Evolutionary conservation across 768 basidiomycete species (phyloP).

Genomic region (Leccinum incarnatum): DNA sequence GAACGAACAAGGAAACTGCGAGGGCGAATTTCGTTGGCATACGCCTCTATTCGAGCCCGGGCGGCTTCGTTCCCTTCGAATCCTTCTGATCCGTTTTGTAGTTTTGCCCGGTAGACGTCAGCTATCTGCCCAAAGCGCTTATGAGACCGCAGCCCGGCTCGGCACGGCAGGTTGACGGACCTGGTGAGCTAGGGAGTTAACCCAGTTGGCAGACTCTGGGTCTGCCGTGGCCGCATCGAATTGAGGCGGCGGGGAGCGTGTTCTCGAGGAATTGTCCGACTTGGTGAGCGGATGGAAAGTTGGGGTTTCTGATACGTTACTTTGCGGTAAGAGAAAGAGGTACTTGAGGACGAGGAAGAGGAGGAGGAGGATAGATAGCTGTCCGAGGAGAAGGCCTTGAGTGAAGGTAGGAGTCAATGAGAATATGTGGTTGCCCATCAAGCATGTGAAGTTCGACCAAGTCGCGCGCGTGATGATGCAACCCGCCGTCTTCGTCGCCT

Average conservation of each 20-base stretch:
- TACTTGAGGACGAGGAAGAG: slow-evolving; percentile 85
- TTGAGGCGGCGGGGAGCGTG: slow-evolving; percentile 27
- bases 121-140: slow-evolving; percentile 45
- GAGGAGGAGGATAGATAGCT: slow-evolving; percentile 80
- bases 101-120: slow-evolving; percentile 72
- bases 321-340: slow-evolving; percentile 85
- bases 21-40: slow-evolving; percentile 76
- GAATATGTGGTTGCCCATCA: slow-evolving; percentile 53
- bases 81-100: slow-evolving; percentile 68
- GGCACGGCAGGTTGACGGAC: slow-evolving; percentile 38
- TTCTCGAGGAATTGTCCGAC: slow-evolving; percentile 42
- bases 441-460: background rate
- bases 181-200: slow-evolving; percentile 83
- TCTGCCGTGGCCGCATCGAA: slow-evolving; percentile 12
- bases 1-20: slow-evolving; percentile 59
- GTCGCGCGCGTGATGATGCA: background rate
- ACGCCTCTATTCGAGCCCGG: slow-evolving; percentile 73
- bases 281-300: slow-evolving; percentile 61
- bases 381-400: slow-evolving; percentile 90
- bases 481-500: slow-evolving; percentile 43
- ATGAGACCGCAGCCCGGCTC: background rate
- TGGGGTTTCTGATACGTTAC: slow-evolving; percentile 51
- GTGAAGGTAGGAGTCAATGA: slow-evolving; percentile 89
- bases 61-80: slow-evolving; percentile 81
- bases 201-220: slow-evolving; percentile 86